These are phyloP conservation scores for Scleroderma citrinum DNA, from an alignment of 768 basidiomycete genomes.

Conservation along the genomic window DNA sequence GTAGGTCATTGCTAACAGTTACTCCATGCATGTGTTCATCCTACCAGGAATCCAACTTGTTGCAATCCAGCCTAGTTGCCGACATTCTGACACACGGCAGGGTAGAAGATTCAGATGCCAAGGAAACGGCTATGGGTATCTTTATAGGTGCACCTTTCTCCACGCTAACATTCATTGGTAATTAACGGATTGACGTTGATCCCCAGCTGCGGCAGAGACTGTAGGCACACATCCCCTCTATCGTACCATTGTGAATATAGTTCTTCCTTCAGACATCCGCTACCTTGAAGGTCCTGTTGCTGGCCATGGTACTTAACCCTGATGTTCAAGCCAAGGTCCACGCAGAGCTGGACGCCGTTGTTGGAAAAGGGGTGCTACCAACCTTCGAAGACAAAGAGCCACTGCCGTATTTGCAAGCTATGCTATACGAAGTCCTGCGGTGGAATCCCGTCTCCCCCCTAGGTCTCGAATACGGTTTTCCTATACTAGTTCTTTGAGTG, in stretches of 20 bases:
- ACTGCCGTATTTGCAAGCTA: constrained; percentile 6
- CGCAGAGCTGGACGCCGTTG: constrained; percentile 3
- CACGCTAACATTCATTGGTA: too few relatives aligned
- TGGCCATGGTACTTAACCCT: constrained; percentile 6
- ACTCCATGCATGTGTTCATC: not conserved
- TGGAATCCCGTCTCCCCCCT: constrained; percentile 2
- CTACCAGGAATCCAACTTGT: not conserved
- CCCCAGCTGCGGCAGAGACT: not conserved
- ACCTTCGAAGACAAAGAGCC: not conserved
- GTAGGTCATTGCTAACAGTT: not conserved
- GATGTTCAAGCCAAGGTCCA: constrained; percentile 6
- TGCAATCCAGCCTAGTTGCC: not conserved
- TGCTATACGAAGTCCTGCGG: constrained; percentile 4
- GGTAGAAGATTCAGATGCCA: not conserved
- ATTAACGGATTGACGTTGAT: not conserved
- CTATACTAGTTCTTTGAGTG: too few relatives aligned
- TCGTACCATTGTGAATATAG: not conserved
- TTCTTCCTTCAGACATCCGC: not conserved
- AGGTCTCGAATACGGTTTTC: not conserved
- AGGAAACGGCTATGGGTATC: not conserved
- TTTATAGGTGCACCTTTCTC: constrained; percentile 1
- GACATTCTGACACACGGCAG: not conserved
- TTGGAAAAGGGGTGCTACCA: constrained; percentile 1
- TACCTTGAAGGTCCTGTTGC: not conserved
- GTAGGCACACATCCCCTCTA: not conserved